Conservation (phyloP, 805 yeast genomes). For the Priceomyces melissophilus region DNA sequence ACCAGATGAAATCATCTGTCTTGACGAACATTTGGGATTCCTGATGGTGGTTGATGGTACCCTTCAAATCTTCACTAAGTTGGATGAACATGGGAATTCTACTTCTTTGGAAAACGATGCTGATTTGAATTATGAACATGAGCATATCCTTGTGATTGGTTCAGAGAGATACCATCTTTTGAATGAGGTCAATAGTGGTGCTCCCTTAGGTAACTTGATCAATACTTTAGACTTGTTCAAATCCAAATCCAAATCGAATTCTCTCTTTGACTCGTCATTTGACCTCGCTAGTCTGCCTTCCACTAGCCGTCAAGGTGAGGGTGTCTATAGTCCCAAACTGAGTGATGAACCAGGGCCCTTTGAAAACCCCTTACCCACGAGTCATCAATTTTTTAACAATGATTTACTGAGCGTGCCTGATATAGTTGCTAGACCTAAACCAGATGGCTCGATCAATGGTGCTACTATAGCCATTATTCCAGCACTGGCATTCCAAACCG, state of each 20-base stretch:
- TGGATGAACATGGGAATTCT: constrained; percentile 19
- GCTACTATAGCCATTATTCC: constrained; percentile 94
- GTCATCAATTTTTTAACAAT: not conserved
- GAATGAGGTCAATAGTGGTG: constrained; percentile 76
- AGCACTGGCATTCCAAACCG: constrained; percentile 68
- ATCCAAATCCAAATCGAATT: constrained; percentile 3
- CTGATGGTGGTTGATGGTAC: constrained; percentile 91
- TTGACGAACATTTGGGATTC: constrained; percentile 79
- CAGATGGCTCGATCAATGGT: constrained; percentile 12
- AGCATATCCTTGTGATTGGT: constrained; percentile 48
- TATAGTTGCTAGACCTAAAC: constrained; percentile 69
- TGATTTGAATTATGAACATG: constrained; percentile 30
- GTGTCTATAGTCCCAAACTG: constrained; percentile 1
- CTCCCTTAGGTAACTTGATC: constrained; percentile 81
- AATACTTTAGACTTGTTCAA: constrained; percentile 73
- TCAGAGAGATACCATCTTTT: constrained; percentile 66
- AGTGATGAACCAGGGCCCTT: constrained; percentile 4
- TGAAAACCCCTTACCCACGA: constrained; percentile 3
- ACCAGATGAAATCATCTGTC: constrained; percentile 68
- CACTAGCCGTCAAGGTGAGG: constrained; percentile 35
- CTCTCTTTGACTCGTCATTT: constrained; percentile 7
- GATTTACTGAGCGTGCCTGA: constrained; percentile 19
- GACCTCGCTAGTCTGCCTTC: constrained; percentile 22
- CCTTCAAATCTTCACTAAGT: constrained; percentile 69
- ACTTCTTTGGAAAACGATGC: constrained; percentile 14